Evolutionary conservation across 2,329 filamentous ascomycete species (phyloP).

Genomic region (Claviceps sp.): DNA sequence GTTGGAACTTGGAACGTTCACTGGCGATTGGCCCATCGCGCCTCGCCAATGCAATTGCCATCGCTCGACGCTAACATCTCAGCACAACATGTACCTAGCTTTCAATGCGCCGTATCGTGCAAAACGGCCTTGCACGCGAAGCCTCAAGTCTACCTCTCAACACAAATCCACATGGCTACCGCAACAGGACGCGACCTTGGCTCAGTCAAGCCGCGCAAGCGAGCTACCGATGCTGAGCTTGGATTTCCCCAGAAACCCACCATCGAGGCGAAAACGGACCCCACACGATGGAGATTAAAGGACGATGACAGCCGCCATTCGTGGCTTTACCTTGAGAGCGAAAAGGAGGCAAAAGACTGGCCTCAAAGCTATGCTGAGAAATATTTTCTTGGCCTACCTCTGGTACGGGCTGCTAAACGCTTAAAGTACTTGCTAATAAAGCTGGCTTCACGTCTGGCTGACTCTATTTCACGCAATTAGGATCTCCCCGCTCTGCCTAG

Average conservation of each 20-base stretch:
- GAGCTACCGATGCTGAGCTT: constrained; percentile 24
- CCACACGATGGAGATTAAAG: constrained; percentile 67
- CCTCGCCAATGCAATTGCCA: background rate
- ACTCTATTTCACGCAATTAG: constrained; percentile 28
- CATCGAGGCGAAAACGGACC: constrained; percentile 55
- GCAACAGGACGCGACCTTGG: constrained; percentile 17
- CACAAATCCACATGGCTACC: constrained; percentile 13
- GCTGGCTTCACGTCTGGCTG: background rate
- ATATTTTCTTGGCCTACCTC: constrained; percentile 68
- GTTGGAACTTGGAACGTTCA: background rate
- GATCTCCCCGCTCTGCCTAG: constrained; percentile 57
- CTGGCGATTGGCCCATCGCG: background rate
- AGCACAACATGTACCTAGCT: too few relatives aligned
- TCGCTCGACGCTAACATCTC: background rate
- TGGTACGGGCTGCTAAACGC: constrained; percentile 35
- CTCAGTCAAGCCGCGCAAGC: constrained; percentile 27
- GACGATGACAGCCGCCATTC: constrained; percentile 78
- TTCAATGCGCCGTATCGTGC: background rate
- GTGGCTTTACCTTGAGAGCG: constrained; percentile 81
- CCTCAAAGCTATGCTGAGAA: constrained; percentile 83
- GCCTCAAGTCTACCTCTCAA: background rate
- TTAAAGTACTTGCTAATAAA: background rate
- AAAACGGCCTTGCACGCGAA: background rate
- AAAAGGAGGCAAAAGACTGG: constrained; percentile 59
- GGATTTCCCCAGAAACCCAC: constrained; percentile 31